Conservation (phyloP, 2,329 filamentous ascomycete species). For the Nothophoma quercina region DNA sequence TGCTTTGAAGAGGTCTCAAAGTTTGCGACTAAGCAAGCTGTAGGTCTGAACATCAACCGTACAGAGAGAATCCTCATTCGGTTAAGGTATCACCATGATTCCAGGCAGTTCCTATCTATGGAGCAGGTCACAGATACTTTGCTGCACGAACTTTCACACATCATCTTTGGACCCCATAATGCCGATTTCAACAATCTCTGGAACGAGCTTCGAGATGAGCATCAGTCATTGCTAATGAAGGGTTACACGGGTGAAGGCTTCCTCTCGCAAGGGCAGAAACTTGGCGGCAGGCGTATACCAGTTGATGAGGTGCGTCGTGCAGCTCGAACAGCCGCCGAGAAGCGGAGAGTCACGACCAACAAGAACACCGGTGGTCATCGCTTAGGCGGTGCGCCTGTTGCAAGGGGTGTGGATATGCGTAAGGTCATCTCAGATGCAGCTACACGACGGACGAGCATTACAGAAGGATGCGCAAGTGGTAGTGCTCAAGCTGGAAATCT, state of each 20-base stretch:
- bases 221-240: slow-evolving; percentile 76
- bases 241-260: slow-evolving; percentile 94
- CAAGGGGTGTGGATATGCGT: slow-evolving; percentile 72
- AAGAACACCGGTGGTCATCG: slow-evolving; percentile 76
- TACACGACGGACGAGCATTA: slow-evolving; percentile 69
- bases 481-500: slow-evolving; percentile 72
- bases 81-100: slow-evolving; percentile 77
- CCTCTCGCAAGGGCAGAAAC: slow-evolving; percentile 73
- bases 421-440: slow-evolving; percentile 75
- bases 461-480: slow-evolving; percentile 78
- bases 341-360: slow-evolving; percentile 64
- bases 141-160: slow-evolving; percentile 93
- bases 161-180: slow-evolving; percentile 83
- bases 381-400: slow-evolving; percentile 69
- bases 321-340: slow-evolving; percentile 77
- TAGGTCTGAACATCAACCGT: slow-evolving; percentile 76
- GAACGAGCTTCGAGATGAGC: slow-evolving; percentile 88
- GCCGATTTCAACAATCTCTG: slow-evolving; percentile 83
- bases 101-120: slow-evolving; percentile 77
- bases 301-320: slow-evolving; percentile 76
- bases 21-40: slow-evolving; percentile 22
- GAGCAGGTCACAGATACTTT: slow-evolving; percentile 88
- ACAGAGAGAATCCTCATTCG: slow-evolving; percentile 84
- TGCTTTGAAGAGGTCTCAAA: background rate
- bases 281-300: slow-evolving; percentile 68